Base-by-base conservation (phyloP, 345 rosid species). In the Bruguiera sexangula region DNA sequence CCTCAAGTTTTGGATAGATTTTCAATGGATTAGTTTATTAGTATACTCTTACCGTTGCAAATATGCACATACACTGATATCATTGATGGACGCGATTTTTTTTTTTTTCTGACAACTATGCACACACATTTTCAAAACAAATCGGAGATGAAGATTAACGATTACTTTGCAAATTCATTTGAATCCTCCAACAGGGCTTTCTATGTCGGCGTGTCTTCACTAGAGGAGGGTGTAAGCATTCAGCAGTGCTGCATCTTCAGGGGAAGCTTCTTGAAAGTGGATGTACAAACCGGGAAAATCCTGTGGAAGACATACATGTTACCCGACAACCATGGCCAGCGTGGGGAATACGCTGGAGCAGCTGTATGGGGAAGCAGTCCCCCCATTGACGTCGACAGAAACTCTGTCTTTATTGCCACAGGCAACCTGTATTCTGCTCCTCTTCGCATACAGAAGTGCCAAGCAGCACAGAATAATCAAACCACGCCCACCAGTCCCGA, bases 401-500 rank as follows among this genome's bases (percentile, higher is more conserved):
- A 77, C 67, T 77, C 20, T 3, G 77, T 77, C 11, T 77, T 67
- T 6, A 75, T 81, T n/a, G 84, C 77, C 66, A 81, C 84, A 2
- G 84, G 81, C 6, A 81, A 81, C 55, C 26, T 78, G 31, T 74
- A 81, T 56, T 81, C 84, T 2, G 79, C 69, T 29, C 84, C 84
- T 8, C 32, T 46, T 5, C 61, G 31, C 2, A 30, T 80, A 18
- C 39, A 31, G 6, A 52, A 77, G 8, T 80, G 83, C 32, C 81
- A 81, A 36, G 75, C 57, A 46, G 69, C 24, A 5, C 37, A 70
- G 31, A 77, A 81, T 39, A 81, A 81, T 63, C 79, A 69, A 56
- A 81, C 81, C 6, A 18, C 27, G 5, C 81, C 81, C 6, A 62
- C 24, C 27, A 55, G 63, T 72, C 56, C 73, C 0, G 79, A 81